A percentile compares a stretch with the other conserved stretches of the same genome.
Evolutionary conservation across 2,329 filamentous ascomycete genomes (phyloP).

Genomic region (Diplodia seriata): DNA sequence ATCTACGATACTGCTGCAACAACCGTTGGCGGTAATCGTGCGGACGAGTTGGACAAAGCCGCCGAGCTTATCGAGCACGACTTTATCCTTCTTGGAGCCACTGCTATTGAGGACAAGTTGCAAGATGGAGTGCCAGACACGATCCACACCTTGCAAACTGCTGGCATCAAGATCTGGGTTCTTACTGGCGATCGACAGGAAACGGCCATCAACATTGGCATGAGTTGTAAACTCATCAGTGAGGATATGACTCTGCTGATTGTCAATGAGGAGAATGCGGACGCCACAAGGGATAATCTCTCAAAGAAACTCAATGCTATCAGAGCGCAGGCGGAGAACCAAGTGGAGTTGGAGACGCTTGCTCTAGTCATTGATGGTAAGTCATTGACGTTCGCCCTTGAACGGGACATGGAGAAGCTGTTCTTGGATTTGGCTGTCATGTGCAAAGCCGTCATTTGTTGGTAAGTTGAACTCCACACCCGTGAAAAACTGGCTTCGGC

Average conservation of each 20-base stretch:
- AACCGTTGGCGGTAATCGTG: constrained; percentile 88
- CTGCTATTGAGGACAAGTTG: constrained; percentile 94
- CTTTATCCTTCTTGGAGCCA: constrained; percentile 89
- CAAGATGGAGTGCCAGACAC: constrained; percentile 98
- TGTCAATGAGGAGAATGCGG: constrained; percentile 85
- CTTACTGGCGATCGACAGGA: constrained; percentile 97
- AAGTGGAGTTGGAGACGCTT: constrained; percentile 81
- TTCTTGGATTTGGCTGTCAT: constrained; percentile 92
- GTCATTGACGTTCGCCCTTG: constrained; percentile 89
- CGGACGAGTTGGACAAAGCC: constrained; percentile 95
- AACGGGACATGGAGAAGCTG: constrained; percentile 90
- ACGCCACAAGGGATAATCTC: constrained; percentile 83
- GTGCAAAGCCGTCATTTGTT: constrained; percentile 99
- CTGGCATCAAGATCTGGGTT: constrained; percentile 98
- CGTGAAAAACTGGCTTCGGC: not conserved
- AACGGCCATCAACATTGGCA: constrained; percentile 99
- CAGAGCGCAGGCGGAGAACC: constrained; percentile 77
- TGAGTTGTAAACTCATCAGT: constrained; percentile 98
- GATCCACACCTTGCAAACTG: constrained; percentile 94
- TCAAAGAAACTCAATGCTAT: constrained; percentile 94
- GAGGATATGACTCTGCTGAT: constrained; percentile 99
- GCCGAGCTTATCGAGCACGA: constrained; percentile 94
- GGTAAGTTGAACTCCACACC: constrained; percentile 50
- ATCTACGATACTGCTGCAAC: constrained; percentile 88
- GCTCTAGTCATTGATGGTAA: constrained; percentile 96